These are phyloP conservation scores for Mycena floridula DNA, from an alignment of 768 basidiomycete genomes.

Conservation along the genomic window DNA sequence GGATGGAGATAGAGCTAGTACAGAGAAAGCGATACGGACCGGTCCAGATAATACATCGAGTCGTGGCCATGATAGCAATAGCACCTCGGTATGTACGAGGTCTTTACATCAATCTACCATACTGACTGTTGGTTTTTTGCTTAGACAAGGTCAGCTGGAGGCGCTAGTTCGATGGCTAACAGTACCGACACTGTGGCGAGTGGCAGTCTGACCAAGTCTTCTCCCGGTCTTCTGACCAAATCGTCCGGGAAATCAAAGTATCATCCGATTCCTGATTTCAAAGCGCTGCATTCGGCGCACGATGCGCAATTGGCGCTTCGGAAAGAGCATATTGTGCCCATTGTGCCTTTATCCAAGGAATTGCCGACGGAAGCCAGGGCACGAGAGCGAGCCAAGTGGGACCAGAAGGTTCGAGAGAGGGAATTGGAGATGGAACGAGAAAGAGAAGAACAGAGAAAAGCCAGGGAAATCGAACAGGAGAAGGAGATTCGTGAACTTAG, in stretches of 20 bases:
- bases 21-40: too few relatives aligned
- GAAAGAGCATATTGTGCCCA: constrained; percentile 41
- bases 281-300: constrained; percentile 45
- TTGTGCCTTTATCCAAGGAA: constrained; percentile 38
- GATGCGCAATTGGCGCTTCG: constrained; percentile 34
- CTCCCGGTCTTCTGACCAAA: too few relatives aligned
- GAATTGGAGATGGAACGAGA: constrained; percentile 45
- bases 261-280: constrained; percentile 46
- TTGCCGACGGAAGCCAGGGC: constrained; percentile 53
- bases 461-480: constrained; percentile 51
- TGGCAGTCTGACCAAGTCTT: too few relatives aligned
- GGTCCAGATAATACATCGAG: too few relatives aligned
- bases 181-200: too few relatives aligned
- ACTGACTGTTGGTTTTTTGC: too few relatives aligned
- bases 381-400: constrained; percentile 59
- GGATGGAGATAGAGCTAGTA: too few relatives aligned
- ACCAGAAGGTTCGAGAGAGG: constrained; percentile 48
- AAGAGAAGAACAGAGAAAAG: constrained; percentile 40
- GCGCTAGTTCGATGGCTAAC: too few relatives aligned
- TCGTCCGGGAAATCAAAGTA: constrained; percentile 18
- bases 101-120: too few relatives aligned
- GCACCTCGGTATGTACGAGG: too few relatives aligned
- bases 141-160: too few relatives aligned
- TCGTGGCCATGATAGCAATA: too few relatives aligned
- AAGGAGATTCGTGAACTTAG: constrained; percentile 55